Conservation (phyloP, 768 basidiomycete genomes). For the Russula dissimulans region DNA sequence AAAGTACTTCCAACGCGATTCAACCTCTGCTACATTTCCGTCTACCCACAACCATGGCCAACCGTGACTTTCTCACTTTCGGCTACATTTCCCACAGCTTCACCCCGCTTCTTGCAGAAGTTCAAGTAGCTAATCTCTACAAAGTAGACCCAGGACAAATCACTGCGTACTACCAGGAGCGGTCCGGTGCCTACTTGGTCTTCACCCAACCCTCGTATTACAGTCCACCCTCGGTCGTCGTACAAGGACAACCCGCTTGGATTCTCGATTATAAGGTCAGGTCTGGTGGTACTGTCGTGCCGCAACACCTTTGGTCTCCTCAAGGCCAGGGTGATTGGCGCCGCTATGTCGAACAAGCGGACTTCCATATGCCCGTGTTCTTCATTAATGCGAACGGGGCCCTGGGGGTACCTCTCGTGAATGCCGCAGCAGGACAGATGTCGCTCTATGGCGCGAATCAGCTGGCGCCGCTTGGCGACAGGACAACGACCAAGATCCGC, state of each 20-base stretch:
- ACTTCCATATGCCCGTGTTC: conserved; percentile 7
- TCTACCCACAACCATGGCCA: too few species aligned
- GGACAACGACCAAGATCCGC: conserved; percentile 1
- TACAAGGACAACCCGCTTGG: background rate
- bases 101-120: background rate
- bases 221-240: background rate
- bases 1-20: background rate
- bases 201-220: background rate
- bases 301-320: conserved; percentile 13
- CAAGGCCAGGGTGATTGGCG: conserved; percentile 10
- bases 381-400: background rate
- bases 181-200: background rate
- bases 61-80: background rate
- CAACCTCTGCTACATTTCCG: too few species aligned
- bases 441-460: background rate
- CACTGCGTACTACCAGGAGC: too few species aligned
- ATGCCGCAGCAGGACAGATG: conserved; percentile 10
- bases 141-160: background rate
- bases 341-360: conserved; percentile 13
- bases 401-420: conserved; percentile 6
- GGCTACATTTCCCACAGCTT: conserved; percentile 14
- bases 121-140: conserved; percentile 4
- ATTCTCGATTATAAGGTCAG: conserved; percentile 6
- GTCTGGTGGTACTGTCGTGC: conserved; percentile 7
- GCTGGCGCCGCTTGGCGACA: conserved; percentile 7